phyloP scores from a whole-genome alignment of 192 early-diverging fungal genomes.

The Coemansia sp. region DNA sequence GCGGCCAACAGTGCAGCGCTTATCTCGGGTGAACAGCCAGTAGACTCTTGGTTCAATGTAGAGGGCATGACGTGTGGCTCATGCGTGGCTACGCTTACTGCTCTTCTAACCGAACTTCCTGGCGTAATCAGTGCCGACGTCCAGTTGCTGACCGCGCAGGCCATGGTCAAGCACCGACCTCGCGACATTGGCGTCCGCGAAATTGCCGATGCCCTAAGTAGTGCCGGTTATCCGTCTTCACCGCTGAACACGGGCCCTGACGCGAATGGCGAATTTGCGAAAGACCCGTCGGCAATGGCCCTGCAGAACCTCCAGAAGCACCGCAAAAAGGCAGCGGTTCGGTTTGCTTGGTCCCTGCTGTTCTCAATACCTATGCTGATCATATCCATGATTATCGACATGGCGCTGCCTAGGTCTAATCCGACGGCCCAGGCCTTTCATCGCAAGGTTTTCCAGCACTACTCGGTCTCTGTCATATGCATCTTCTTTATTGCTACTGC shows the following conservation, averaged over 20 bases:
- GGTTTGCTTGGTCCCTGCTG: conserved; percentile 63
- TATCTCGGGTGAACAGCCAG: conserved; percentile 33
- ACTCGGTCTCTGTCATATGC: conserved; percentile 54
- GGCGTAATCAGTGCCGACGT: conserved; percentile 81
- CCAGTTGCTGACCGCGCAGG: conserved; percentile 74
- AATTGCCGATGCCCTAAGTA: conserved; percentile 77
- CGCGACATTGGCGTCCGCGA: conserved; percentile 71
- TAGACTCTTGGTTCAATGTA: conserved; percentile 59
- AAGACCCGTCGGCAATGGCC: conserved; percentile 71
- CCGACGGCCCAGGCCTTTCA: conserved; percentile 40
- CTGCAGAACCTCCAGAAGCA: conserved; percentile 74
- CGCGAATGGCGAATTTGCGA: conserved; percentile 50
- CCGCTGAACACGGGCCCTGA: conserved; percentile 19
- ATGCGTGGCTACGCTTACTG: conserved; percentile 87
- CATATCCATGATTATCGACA: conserved; percentile 64
- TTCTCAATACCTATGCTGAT: conserved; percentile 83
- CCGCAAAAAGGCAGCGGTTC: conserved; percentile 71
- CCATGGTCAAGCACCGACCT: conserved; percentile 72
- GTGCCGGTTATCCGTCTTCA: conserved; percentile 74
- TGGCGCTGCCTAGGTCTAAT: conserved; percentile 46
- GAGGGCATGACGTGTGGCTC: conserved; percentile 95
- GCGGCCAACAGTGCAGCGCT: conserved; percentile 12
- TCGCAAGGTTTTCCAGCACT: conserved; percentile 44
- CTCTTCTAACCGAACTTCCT: conserved; percentile 60
- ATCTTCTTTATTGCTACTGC: conserved; percentile 79